These are phyloP conservation scores for Protomyces arabidopsidicola DNA, from an alignment of 1,139 yeast species.

Conservation along the genomic window DNA sequence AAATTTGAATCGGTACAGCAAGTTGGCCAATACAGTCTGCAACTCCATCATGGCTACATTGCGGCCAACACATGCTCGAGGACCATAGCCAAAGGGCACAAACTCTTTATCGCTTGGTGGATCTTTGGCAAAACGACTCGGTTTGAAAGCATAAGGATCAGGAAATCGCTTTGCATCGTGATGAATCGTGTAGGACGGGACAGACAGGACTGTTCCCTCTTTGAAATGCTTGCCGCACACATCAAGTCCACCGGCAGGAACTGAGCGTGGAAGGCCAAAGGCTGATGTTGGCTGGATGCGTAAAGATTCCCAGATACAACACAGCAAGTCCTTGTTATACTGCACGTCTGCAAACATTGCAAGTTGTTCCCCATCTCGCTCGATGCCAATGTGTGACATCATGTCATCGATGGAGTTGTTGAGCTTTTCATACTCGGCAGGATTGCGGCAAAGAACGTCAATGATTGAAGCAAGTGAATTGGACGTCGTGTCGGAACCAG, in stretches of 20 bases:
- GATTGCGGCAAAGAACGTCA: slow-evolving; percentile 24
- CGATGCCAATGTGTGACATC: slow-evolving; percentile 12
- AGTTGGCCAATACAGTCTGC: slow-evolving; percentile 13
- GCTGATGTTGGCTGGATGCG: slow-evolving; percentile 18
- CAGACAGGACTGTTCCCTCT: slow-evolving; percentile 18
- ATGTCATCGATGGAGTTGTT: slow-evolving; percentile 7
- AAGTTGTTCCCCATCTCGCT: neutral
- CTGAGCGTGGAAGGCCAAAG: slow-evolving; percentile 18
- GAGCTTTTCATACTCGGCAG: neutral
- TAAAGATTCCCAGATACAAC: slow-evolving; percentile 15
- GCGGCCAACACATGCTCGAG: slow-evolving; percentile 25
- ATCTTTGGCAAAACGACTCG: slow-evolving; percentile 54
- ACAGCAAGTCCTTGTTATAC: slow-evolving; percentile 3
- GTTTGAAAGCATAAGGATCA: slow-evolving; percentile 50
- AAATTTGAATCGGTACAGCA: slow-evolving; percentile 19
- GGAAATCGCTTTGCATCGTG: slow-evolving; percentile 51
- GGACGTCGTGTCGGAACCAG: slow-evolving; percentile 24
- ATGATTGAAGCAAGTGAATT: slow-evolving; percentile 12
- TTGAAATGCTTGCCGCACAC: slow-evolving; percentile 16
- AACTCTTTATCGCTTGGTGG: slow-evolving; percentile 13
- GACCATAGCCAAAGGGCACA: slow-evolving; percentile 22
- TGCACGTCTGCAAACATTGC: slow-evolving; percentile 19
- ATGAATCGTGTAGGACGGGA: slow-evolving; percentile 50
- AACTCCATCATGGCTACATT: slow-evolving; percentile 27
- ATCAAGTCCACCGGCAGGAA: slow-evolving; percentile 10